Base-by-base conservation (phyloP, 371 early-diverging fungal genomes). In the Lichtheimia ornata region DNA sequence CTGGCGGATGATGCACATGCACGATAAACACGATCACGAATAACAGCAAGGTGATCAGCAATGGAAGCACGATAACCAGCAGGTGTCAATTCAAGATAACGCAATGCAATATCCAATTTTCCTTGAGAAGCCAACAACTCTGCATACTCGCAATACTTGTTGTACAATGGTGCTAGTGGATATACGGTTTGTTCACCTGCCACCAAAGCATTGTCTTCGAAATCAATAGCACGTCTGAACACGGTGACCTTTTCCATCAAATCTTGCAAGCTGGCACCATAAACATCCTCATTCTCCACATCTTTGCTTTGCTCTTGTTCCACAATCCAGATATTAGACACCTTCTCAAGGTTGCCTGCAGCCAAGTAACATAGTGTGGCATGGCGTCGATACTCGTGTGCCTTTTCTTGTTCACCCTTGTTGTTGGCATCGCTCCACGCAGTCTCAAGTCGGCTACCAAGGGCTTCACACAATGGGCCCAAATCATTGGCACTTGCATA, bases 241-340 rank as follows among this genome's bases (percentile, higher is more conserved):
- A 97, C 88, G 9, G 94, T 86, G 17, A 96, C 88, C 77, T 95
- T 94, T 71, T 97, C 97, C 45, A 97, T 85, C 49, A 97, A 73
- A 43, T 82, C 70, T 54, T 96, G 96, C 43, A 97, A 74, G 49
- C 70, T 75, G 17, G 74, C 61, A 24, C 40, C 50, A 47, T 11
- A 24, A 14, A 61, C 58, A 35, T 59, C 43, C 5, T 64, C 60
- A 11, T 50, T 47, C 22, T 60, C 49, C 7, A 61, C 64, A n/a
- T 63, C 59, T 25, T 64, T 42, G 43, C 77, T 53, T 53, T 77
- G 72, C 45, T 77, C 72, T 50, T 75, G 79, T 42, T 79, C 76
- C 2, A 65, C 54, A 61, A 91, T 87, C 98, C 98, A 98, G 44
- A 95, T 89, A 17, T 82, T 69, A 1, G 93, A 84, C 1, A 96